Conservation (phyloP, 2,329 filamentous ascomycete genomes). For the Massarina eburnea region DNA sequence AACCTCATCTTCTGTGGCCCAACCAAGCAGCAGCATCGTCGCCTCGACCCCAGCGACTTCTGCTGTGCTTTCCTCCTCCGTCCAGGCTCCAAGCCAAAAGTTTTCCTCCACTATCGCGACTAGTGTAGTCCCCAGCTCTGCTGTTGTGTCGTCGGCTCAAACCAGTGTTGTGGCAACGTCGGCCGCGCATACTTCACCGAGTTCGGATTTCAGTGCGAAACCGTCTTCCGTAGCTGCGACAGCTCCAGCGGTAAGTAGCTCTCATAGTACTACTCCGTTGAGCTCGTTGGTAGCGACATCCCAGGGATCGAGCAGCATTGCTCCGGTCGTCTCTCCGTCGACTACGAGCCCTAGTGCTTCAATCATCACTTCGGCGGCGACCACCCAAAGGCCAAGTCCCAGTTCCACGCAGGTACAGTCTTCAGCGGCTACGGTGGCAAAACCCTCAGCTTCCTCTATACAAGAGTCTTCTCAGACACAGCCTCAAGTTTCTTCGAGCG, state of each 20-base stretch:
- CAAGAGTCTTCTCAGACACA: too few relatives aligned
- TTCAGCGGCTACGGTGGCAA: too few relatives aligned
- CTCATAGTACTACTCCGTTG: neutral
- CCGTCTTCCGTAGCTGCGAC: neutral
- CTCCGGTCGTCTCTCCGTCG: neutral
- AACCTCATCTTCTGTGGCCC: neutral
- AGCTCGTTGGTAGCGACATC: too few relatives aligned
- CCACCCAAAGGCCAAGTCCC: neutral
- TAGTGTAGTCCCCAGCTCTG: neutral
- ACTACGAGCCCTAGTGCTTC: neutral
- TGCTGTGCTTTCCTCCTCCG: neutral
- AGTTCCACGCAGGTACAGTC: too few relatives aligned
- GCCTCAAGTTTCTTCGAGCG: too few relatives aligned
- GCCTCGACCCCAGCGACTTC: neutral
- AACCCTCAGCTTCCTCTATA: too few relatives aligned
- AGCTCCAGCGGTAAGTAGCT: neutral
- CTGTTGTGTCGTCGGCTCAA: neutral
- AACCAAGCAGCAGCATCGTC: neutral
- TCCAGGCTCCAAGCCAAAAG: neutral
- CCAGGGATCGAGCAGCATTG: neutral
- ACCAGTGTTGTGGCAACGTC: neutral
- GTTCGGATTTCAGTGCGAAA: neutral
- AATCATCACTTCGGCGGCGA: neutral
- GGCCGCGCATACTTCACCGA: neutral
- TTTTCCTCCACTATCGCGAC: neutral